Percentiles rank a stretch among this genome's conserved stretches.
Conservation (phyloP, 768 basidiomycete genomes). For the Lactarius hatsudake region DNA sequence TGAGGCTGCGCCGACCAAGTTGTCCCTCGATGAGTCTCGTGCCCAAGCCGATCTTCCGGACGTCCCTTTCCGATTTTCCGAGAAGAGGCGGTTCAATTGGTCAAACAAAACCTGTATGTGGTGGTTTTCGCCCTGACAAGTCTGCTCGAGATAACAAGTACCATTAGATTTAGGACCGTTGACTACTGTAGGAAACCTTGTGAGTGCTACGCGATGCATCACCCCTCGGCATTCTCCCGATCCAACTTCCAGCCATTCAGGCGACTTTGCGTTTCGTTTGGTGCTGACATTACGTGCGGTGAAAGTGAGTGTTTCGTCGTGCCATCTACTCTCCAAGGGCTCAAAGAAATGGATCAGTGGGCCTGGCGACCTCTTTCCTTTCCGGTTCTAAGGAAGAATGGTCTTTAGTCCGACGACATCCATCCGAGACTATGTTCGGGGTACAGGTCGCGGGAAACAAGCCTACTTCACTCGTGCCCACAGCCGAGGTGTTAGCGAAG, state of each 20-base stretch:
- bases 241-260: constrained; percentile 75
- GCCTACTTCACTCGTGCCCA: constrained; percentile 69
- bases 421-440: constrained; percentile 83
- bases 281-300: constrained; percentile 93
- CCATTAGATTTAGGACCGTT: constrained; percentile 66
- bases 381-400: constrained; percentile 90
- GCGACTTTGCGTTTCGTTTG: constrained; percentile 78
- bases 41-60: constrained; percentile 60
- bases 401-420: constrained; percentile 87
- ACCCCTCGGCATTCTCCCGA: neutral
- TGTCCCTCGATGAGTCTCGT: constrained; percentile 29
- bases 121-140: neutral
- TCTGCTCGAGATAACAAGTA: constrained; percentile 33
- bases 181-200: constrained; percentile 94
- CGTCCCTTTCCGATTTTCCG: constrained; percentile 62
- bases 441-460: constrained; percentile 92
- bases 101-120: constrained; percentile 75
- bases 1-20: constrained; percentile 23
- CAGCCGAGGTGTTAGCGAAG: constrained; percentile 75
- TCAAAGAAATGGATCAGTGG: constrained; percentile 57
- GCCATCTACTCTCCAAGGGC: neutral
- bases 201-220: constrained; percentile 36
- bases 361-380: constrained; percentile 87
- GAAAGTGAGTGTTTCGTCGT: constrained; percentile 57
- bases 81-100: constrained; percentile 90